These are phyloP conservation scores for Cytospora leucostoma DNA, from an alignment of 2,329 filamentous ascomycete species.

Conservation along the genomic window DNA sequence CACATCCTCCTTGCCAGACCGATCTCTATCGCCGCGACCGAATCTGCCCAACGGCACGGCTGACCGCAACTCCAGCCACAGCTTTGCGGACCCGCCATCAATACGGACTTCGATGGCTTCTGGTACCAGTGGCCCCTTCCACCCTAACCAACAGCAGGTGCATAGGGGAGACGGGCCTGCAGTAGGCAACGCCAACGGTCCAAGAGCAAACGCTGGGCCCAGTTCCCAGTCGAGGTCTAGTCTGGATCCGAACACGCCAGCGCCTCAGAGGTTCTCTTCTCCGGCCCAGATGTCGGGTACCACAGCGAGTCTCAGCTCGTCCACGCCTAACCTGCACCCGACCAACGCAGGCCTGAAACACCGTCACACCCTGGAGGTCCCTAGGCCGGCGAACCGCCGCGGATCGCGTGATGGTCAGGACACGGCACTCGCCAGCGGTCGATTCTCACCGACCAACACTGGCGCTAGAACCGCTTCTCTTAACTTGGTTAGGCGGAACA, in stretches of 20 bases:
- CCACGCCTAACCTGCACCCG: slow-evolving; percentile 52
- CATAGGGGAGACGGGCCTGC: slow-evolving; percentile 32
- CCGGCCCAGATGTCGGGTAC: slow-evolving; percentile 55
- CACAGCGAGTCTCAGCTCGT: slow-evolving; percentile 40
- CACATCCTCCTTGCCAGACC: slow-evolving; percentile 34
- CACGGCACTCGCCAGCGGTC: slow-evolving; percentile 68
- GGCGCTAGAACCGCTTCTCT: slow-evolving; percentile 76
- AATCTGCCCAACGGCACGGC: slow-evolving; percentile 30
- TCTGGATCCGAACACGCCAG: slow-evolving; percentile 29
- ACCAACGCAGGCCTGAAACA: slow-evolving; percentile 68
- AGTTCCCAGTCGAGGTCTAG: slow-evolving; percentile 30
- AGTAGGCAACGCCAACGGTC: slow-evolving; percentile 32
- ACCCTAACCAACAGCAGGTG: slow-evolving; percentile 37
- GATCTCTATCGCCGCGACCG: slow-evolving; percentile 30
- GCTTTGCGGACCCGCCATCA: slow-evolving; percentile 36
- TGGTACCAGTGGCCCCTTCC: slow-evolving; percentile 36
- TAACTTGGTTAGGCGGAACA: slow-evolving; percentile 76
- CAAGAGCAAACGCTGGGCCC: slow-evolving; percentile 8
- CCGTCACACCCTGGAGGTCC: slow-evolving; percentile 86
- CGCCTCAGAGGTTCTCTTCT: slow-evolving; percentile 63
- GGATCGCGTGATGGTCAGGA: slow-evolving; percentile 74
- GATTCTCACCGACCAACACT: slow-evolving; percentile 71
- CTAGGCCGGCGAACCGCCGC: slow-evolving; percentile 65
- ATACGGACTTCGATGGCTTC: slow-evolving; percentile 39
- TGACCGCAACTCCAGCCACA: slow-evolving; percentile 34